Conservation (phyloP, 805 yeast species). For the Spathaspora hagerdaliae region DNA sequence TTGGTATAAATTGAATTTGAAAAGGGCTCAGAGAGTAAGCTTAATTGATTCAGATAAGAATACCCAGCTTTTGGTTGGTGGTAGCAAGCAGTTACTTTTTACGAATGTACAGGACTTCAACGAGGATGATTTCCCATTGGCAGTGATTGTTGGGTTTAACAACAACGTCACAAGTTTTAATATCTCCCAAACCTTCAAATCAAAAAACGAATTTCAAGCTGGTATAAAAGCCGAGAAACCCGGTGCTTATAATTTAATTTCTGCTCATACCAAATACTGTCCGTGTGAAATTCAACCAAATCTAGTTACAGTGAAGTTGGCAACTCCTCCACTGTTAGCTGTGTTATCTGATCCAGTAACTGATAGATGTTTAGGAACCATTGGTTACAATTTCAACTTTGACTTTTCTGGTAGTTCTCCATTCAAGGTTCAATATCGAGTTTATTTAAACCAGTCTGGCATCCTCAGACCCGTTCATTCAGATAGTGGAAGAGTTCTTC, state of each 20-base stretch:
- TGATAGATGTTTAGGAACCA: constrained; percentile 89
- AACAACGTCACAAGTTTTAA: constrained; percentile 18
- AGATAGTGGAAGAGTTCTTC: constrained; percentile 25
- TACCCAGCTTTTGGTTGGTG: constrained; percentile 6
- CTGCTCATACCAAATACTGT: constrained; percentile 61
- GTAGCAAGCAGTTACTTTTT: constrained; percentile 8
- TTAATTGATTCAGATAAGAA: constrained; percentile 10
- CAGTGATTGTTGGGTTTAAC: constrained; percentile 28
- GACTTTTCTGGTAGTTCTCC: constrained; percentile 82
- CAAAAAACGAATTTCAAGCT: constrained; percentile 18
- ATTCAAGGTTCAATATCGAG: constrained; percentile 60
- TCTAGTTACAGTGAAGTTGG: constrained; percentile 39
- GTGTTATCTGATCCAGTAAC: constrained; percentile 56
- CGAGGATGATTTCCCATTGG: constrained; percentile 46
- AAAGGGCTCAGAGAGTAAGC: constrained; percentile 15
- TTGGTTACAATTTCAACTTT: constrained; percentile 69
- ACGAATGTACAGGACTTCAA: constrained; percentile 11
- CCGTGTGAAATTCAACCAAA: constrained; percentile 48
- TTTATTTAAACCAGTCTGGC: constrained; percentile 44
- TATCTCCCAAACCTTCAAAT: constrained; percentile 22
- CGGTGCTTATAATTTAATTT: constrained; percentile 60
- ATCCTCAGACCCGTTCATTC: constrained; percentile 27
- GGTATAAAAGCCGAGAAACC: constrained; percentile 46
- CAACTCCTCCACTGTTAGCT: constrained; percentile 36
- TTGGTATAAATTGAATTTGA: constrained; percentile 23